Evolutionary conservation across 176 grass and related monocot species (phyloP), one percentile per base, ranked within the genome.

Genomic region (Poa annua): DNA sequence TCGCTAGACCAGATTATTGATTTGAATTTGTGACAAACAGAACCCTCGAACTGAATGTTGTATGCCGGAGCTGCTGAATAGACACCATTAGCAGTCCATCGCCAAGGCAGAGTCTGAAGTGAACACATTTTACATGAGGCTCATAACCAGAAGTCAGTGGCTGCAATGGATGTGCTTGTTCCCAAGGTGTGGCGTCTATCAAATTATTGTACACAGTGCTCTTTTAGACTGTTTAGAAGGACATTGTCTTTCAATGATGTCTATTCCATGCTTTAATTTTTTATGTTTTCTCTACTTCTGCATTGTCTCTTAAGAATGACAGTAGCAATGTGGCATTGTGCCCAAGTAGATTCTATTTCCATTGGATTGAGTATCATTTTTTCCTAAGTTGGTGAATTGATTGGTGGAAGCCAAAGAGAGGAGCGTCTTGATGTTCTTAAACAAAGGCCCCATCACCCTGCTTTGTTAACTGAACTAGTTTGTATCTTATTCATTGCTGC

Each of bases 91-190:
- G 38, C 6, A 41, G 38, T 41, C 38, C 38, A 41, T 7, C 38
- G 38, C 38, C 38, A 41, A 41, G 6, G 1, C 6, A 41, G 0
- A 41, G 38, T 41, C 38, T 41, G 38, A 41, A 41, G 6, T 7
- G 38, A 98, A 98, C 71, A 90, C 96, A 52, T 98, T 98, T 67
- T 98, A 98, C 88, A 98, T 98, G 96, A 90, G 87, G 81, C 82
- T 93, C 63, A 95, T 78, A 92, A 98, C 64, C 64, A 83, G 64
- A 98, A 95, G 55, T 95, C 96, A 2, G 96, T 98, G 39, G 96
- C 96, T 72, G 96, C 96, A 49, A 98, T 98, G 96, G 96, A 98
- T 90, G 96, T 98, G 76, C 96, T 98, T 90, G 96, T 98, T 75
- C 96, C 96, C 26, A 98, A 95, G 96, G 96, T 95, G 86, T 36